Conservation (phyloP, 768 basidiomycete species). For the Lyophyllum semitale region DNA sequence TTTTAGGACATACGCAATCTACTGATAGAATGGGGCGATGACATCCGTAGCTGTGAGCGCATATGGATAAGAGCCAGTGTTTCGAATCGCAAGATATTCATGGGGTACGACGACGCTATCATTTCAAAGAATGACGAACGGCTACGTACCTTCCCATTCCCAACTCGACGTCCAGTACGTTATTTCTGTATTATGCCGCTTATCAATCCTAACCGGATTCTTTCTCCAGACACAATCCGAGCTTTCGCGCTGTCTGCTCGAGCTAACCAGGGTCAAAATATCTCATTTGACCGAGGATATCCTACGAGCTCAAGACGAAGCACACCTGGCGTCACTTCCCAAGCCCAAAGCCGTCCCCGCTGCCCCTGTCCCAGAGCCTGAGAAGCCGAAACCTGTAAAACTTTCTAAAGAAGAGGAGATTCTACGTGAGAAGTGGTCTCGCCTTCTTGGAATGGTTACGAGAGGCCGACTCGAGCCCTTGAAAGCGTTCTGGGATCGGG, state of each 20-base stretch:
- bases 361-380: constrained; percentile 37
- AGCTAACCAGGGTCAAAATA: constrained; percentile 82
- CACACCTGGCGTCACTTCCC: constrained; percentile 85
- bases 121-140: constrained; percentile 81
- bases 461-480: constrained; percentile 85
- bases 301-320: constrained; percentile 84
- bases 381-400: constrained; percentile 54
- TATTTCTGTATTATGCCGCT: not conserved
- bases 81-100: constrained; percentile 85
- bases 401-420: constrained; percentile 82
- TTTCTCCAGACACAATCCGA: constrained; percentile 81
- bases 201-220: not conserved
- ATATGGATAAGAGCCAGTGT: constrained; percentile 92
- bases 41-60: constrained; percentile 81
- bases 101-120: constrained; percentile 82
- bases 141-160: constrained; percentile 91
- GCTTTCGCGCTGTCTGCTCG: constrained; percentile 80
- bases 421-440: constrained; percentile 76
- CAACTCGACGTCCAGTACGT: constrained; percentile 90
- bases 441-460: constrained; percentile 88
- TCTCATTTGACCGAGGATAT: constrained; percentile 86
- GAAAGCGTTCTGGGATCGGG: constrained; percentile 79
- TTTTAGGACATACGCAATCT: constrained; percentile 84
- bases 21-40: constrained; percentile 83
- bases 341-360: constrained; percentile 60